Conservation (phyloP, 768 basidiomycete species). For the Rhodocollybia butyracea region DNA sequence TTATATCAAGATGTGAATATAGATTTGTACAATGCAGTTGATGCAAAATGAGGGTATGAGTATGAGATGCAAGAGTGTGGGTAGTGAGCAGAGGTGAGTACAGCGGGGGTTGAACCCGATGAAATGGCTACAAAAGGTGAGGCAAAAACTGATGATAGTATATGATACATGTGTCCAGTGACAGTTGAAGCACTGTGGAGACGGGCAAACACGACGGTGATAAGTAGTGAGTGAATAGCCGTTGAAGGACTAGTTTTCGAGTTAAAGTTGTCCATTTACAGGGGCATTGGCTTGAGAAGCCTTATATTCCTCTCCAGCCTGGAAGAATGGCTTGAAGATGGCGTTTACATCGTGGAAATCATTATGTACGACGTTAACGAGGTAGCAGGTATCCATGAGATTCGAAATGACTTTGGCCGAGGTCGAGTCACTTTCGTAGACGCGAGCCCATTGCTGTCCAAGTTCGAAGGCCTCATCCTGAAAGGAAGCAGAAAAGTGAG, state of each 20-base stretch:
- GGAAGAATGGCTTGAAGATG: slow-evolving; percentile 86
- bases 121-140: slow-evolving; percentile 30
- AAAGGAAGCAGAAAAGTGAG: slow-evolving; percentile 9
- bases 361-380: slow-evolving; percentile 97
- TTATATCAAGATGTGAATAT: background rate
- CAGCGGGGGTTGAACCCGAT: slow-evolving; percentile 90
- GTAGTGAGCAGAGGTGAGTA: slow-evolving; percentile 25
- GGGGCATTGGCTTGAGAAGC: slow-evolving; percentile 33
- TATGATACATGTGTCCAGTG: slow-evolving; percentile 2
- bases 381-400: slow-evolving; percentile 77
- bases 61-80: slow-evolving; percentile 2
- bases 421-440: slow-evolving; percentile 76
- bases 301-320: slow-evolving; percentile 64
- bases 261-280: slow-evolving; percentile 13
- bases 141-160: slow-evolving; percentile 14
- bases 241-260: background rate
- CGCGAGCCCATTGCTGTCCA: slow-evolving; percentile 84
- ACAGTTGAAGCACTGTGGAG: background rate
- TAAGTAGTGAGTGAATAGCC: slow-evolving; percentile 1
- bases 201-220: slow-evolving; percentile 16
- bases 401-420: slow-evolving; percentile 73
- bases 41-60: slow-evolving; percentile 23
- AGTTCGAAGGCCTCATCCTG: slow-evolving; percentile 95
- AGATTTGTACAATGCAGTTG: slow-evolving; percentile 21
- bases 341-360: slow-evolving; percentile 83